A percentile compares a stretch with the other conserved stretches of the same genome.
Evolutionary conservation across 257 asterid genomes (phyloP).

Genomic region (Gynochthodes officinalis): DNA sequence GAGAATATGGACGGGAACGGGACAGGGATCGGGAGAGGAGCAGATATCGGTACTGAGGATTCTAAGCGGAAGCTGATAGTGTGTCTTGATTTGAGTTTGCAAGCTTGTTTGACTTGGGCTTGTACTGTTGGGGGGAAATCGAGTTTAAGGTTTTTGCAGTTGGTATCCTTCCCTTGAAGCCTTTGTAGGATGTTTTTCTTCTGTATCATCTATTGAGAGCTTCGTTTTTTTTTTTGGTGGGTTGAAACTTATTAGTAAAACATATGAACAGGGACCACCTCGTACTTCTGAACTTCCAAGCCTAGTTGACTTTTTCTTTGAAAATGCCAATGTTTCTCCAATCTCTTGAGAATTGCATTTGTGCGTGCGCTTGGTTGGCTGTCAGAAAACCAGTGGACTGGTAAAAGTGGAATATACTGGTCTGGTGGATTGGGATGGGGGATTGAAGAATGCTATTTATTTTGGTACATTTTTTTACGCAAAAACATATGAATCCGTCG

Average conservation of each 20-base stretch:
- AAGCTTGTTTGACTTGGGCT: neutral
- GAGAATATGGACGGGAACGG: constrained; percentile 69
- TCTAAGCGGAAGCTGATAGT: neutral
- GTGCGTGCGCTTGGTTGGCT: too few species aligned
- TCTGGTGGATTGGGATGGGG: too few species aligned
- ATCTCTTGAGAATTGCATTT: too few species aligned
- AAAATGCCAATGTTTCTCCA: too few species aligned
- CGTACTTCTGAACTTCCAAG: neutral
- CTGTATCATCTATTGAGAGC: neutral
- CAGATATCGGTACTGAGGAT: constrained; percentile 43
- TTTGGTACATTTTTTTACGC: too few species aligned
- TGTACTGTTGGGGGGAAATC: neutral
- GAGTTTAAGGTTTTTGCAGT: neutral
- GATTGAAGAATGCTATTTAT: too few species aligned
- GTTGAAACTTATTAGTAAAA: neutral
- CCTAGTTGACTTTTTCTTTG: neutral
- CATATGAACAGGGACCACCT: neutral
- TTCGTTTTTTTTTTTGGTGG: neutral
- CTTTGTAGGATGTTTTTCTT: neutral
- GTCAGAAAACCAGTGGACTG: too few species aligned
- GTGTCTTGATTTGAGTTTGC: neutral
- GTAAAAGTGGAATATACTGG: too few species aligned
- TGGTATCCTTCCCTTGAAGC: neutral
- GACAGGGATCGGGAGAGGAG: constrained; percentile 49
- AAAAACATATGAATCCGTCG: too few species aligned